Base-by-base conservation (phyloP, 2,329 filamentous ascomycete genomes). In the Knufia petricola region DNA sequence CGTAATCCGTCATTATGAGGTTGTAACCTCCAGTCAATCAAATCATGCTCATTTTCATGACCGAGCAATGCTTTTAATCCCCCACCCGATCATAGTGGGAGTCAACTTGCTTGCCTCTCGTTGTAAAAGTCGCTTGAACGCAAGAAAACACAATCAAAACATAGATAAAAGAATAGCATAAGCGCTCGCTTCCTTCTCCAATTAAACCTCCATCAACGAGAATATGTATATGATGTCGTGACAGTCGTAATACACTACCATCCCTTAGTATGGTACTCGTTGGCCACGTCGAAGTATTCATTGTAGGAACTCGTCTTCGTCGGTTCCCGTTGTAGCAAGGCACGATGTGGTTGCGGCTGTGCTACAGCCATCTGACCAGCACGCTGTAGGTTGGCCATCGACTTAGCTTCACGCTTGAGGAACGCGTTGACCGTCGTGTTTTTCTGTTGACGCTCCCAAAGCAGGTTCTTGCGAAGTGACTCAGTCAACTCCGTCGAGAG, bases 371-470 rank as follows among this genome's bases (percentile, higher is more conserved):
- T 36, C 28, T 48, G 37, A 32, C 38, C 46, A 15, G 84, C 87
- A 64, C 92, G 81, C 68, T 84, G 85, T 37, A 96, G 75, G 65
- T 94, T 94, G 53, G 86, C 85, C 54, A 95, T 81, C 62, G 95
- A 89, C 56, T 90, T 85, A 2, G 90, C 86, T 17, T 89, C 95
- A 54, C 90, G 81, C 73, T 95, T 94, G 50, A 95, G 75, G 48
- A 90, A 86, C 1, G 89, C 87, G 55, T 90, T 89, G 60, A 83
- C 86, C 6, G 87, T 90, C 28, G 85, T 84, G 51, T 87, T 87
- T 76, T 92, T 94, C 63, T 96, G 90, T 62, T 94, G 87, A 46
- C 92, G 84, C 66, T 98, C 92, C 85, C 87, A 94, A 13, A 96
- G 77, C 13, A 98, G 81, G 60, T 95, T 86, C 58, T 88, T 85